Evolutionary conservation across 1,284 basidiomycete species (phyloP), one percentile per base, ranked within the genome.

Genomic region (Marasmius fiardii): DNA sequence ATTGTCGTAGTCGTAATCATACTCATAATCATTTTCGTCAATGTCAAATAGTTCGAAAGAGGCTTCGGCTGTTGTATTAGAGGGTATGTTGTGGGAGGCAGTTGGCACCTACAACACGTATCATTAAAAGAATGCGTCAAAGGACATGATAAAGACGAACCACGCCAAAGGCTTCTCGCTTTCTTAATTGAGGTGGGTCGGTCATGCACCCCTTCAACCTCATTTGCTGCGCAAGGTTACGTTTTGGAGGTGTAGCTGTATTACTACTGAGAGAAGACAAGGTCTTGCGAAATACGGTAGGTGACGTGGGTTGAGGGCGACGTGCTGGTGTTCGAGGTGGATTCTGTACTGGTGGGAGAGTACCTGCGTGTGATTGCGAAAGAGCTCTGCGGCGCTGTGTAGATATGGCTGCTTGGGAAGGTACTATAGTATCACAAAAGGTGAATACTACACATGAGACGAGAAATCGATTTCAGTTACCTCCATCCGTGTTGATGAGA

Each of bases 191-290:
- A 11, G 86, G 81, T 20, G 88, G 87, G 65, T 90, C 88, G 4
- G 88, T 90, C 47, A 85, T 70, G 63, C 84, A 83, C 56, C 88
- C 88, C 71, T 83, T 86, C 37, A 85, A 69, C 66, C 82, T 82
- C 52, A 86, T 75, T 62, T 82, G 79, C 62, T 73, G 76, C n/a
- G 76, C 69, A 54, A 83, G 71, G 20, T 75, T 74, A 49, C 81
- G 77, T 62, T 86, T 87, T 1, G 81, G 86, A 41, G 87, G 87
- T 45, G 86, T 89, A 41, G 84, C 67, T 68, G 80, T 63, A 47
- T 61, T 52, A 49, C 63, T 74, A 49, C 67, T 53, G 31, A 54
- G 59, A n/a, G 55, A 58, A 39, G 43, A 53, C 20, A 53, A 26
- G 33, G 51, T 52, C 52, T 39, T 56, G 48, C 53, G 62, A 47